Evolutionary conservation across 2,329 filamentous ascomycete genomes (phyloP).

Genomic region (Aspergillus novofumigatus): DNA sequence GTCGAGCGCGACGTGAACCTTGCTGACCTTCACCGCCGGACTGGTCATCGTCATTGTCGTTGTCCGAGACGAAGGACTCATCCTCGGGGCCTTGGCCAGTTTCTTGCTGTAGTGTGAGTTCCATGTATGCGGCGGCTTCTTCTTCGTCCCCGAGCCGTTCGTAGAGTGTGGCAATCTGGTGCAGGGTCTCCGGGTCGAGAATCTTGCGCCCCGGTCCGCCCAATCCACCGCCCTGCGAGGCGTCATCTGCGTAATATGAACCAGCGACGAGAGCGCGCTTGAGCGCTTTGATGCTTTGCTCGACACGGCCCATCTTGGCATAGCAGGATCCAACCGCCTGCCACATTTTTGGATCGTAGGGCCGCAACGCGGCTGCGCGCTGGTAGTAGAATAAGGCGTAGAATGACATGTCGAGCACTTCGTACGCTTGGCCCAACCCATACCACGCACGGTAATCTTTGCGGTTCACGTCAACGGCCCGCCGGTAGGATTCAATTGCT

Average conservation of each 20-base stretch:
- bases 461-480: constrained; percentile 91
- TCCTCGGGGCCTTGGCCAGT: constrained; percentile 56
- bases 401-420: constrained; percentile 95
- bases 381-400: constrained; percentile 98
- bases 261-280: constrained; percentile 89
- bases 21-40: constrained; percentile 34
- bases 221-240: constrained; percentile 11
- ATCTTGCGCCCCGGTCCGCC: constrained; percentile 42
- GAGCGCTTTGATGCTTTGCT: constrained; percentile 91
- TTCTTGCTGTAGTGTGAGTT: constrained; percentile 89
- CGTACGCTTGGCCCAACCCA: constrained; percentile 92
- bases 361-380: constrained; percentile 84
- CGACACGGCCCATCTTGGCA: constrained; percentile 77
- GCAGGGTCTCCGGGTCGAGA: constrained; percentile 84
- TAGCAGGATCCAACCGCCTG: constrained; percentile 90
- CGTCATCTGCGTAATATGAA: constrained; percentile 63
- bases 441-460: constrained; percentile 99
- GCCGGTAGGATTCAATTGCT: constrained; percentile 92
- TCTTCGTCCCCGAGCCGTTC: constrained; percentile 72
- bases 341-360: constrained; percentile 99
- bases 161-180: constrained; percentile 87
- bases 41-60: constrained; percentile 27
- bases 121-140: constrained; percentile 91
- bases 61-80: constrained; percentile 32
- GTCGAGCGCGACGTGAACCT: constrained; percentile 43